Evolutionary conservation across 768 basidiomycete genomes (phyloP).

Genomic region (Crucibulum laeve): DNA sequence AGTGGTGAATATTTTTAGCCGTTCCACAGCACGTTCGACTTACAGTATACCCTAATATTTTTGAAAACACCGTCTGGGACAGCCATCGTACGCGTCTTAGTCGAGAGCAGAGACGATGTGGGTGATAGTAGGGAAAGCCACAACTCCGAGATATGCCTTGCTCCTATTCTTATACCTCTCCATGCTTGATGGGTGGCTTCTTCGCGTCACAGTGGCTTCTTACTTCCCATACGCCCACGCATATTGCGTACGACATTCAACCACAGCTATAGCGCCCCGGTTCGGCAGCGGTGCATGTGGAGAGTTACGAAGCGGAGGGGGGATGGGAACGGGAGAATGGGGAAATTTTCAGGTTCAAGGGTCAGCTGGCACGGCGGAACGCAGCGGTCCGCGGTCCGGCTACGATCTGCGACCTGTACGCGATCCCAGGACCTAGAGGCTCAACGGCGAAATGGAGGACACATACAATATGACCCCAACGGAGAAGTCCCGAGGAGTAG

Average conservation of each 20-base stretch:
- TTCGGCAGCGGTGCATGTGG: neutral
- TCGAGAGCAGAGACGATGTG: neutral
- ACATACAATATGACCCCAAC: too few species aligned
- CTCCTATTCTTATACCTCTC: too few species aligned
- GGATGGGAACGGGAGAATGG: neutral
- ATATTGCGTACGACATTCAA: neutral
- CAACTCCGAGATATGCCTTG: neutral
- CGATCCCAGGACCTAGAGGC: too few species aligned
- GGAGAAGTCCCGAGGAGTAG: too few species aligned
- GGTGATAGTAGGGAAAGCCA: neutral
- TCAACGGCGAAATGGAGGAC: too few species aligned
- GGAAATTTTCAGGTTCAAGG: neutral
- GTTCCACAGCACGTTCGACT: constrained; percentile 12
- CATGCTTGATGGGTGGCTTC: too few species aligned
- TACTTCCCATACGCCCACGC: neutral
- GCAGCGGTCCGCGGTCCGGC: neutral
- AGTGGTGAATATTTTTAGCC: neutral
- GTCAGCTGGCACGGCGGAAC: neutral
- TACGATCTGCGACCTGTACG: neutral
- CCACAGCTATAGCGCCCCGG: neutral
- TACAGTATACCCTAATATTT: constrained; percentile 68
- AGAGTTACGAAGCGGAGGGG: neutral
- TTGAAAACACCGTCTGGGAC: constrained; percentile 23
- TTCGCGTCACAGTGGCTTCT: neutral
- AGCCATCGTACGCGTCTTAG: neutral